Conservation (phyloP, 139 green algal species). For the Diplosphaera chodatii region DNA sequence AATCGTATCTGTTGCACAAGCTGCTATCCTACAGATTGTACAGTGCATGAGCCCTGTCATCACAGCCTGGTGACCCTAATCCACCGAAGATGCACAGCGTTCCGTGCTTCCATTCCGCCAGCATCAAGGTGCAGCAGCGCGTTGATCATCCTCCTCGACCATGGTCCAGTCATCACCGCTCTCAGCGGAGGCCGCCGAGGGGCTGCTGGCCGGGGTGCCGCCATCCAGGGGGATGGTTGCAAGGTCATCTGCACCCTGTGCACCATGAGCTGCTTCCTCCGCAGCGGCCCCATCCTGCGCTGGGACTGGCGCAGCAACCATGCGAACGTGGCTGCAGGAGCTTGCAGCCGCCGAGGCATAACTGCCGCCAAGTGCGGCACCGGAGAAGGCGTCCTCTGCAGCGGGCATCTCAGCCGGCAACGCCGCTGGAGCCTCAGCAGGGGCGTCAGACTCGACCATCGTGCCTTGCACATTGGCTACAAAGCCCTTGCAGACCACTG, state of each 20-base stretch:
- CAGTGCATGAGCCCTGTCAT: no score
- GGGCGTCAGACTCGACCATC: not conserved
- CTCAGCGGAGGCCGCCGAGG: no score
- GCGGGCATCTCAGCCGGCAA: not conserved
- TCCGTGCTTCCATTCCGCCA: no score
- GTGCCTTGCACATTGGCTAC: not conserved
- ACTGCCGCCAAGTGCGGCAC: not conserved
- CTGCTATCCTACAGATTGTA: no score
- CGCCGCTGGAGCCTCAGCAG: not conserved
- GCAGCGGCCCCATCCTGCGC: not conserved
- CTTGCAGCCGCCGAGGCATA: not conserved
- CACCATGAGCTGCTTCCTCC: not conserved
- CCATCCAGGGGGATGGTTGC: not conserved
- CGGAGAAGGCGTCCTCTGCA: not conserved
- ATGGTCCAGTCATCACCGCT: not conserved
- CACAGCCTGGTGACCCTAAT: no score
- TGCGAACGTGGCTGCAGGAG: not conserved
- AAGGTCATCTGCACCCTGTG: not conserved
- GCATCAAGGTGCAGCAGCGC: no score
- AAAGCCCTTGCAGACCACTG: not conserved
- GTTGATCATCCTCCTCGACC: no score
- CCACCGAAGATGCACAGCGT: no score
- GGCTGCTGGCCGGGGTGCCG: not conserved
- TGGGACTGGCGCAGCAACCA: not conserved
- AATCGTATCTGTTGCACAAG: no score